Conservation (phyloP, 2,329 filamentous ascomycete genomes). For the Ploettnerulaceae sp. region DNA sequence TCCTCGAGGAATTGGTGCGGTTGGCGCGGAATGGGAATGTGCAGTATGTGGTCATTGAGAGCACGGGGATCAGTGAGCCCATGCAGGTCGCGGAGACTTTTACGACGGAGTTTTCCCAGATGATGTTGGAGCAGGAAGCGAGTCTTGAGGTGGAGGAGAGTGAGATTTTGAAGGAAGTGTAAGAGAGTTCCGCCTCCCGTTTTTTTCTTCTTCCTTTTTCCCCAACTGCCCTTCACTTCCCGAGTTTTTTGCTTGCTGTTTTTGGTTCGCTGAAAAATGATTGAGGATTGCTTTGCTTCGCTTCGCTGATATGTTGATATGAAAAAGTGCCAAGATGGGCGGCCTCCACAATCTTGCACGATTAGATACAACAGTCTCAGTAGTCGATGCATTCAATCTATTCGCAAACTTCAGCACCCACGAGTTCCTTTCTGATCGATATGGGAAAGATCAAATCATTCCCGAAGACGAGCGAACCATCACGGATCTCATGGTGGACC, state of each 20-base stretch:
- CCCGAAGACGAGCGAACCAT: slow-evolving; percentile 68
- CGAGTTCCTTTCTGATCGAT: slow-evolving; percentile 61
- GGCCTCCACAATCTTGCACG: too few species aligned
- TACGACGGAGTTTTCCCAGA: slow-evolving; percentile 51
- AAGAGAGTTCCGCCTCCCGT: too few species aligned
- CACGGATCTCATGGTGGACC: slow-evolving; percentile 70
- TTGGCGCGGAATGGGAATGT: slow-evolving; percentile 58
- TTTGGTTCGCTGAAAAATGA: too few species aligned
- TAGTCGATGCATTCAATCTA: slow-evolving; percentile 69
- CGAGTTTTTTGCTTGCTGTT: too few species aligned
- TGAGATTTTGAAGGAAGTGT: slow-evolving; percentile 1
- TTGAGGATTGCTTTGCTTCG: too few species aligned
- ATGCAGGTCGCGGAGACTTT: slow-evolving; percentile 73
- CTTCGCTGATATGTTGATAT: too few species aligned
- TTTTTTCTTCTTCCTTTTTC: too few species aligned
- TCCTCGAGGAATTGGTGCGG: slow-evolving; percentile 64
- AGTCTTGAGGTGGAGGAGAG: slow-evolving; percentile 16
- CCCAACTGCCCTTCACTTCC: too few species aligned
- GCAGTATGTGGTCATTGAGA: slow-evolving; percentile 69
- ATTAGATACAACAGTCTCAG: too few species aligned
- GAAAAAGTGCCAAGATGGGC: too few species aligned
- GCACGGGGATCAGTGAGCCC: slow-evolving; percentile 66
- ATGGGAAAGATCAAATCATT: slow-evolving; percentile 52
- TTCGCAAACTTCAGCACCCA: slow-evolving; percentile 67
- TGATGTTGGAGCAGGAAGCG: too few species aligned